Base-by-base conservation (phyloP, 768 basidiomycete species). In the Gloeophyllum trabeum region DNA sequence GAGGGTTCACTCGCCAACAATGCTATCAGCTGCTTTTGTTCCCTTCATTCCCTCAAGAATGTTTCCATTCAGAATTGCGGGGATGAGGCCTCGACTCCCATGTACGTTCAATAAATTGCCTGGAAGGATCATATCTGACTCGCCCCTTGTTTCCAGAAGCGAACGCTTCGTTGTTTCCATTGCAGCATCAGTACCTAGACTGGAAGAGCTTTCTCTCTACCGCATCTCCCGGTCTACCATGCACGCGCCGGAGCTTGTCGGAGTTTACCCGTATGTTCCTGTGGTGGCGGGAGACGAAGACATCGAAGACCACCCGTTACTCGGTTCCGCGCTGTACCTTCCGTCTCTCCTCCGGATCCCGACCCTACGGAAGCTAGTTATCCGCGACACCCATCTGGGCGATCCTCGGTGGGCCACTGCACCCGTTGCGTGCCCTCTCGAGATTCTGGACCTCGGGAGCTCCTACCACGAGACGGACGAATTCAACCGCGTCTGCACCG, bases 351-450 rank as follows among this genome's bases (percentile, higher is more conserved):
- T 86, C 39, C 69, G 70, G 48, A 67, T 86, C 37, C 70, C 78
- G 5, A 65, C 72, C 35, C 73, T 86, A 28, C 68, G 64, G 22
- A 70, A 68, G 48, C 76, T 86, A 48, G 67, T 67, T 34, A 74
- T 86, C 51, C 71, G 70, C 43, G 81, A 83, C 53, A 82, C 80
- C 0, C 82, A 83, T 59, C 69, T 86, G 43, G 81, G 80, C 13
- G 76, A 79, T 55, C 61, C 62, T 38, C 62, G 61, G 25, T 79
- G 77, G 79, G 59, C 65, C n/a, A 61, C 63, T 20, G 67, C 64
- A n/a, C 67, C 68, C 26, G 64, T 73, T 44, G 54, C 57, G 18
- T 77, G 75, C 56, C 63, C 64, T 14, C 63, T 81, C 35, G 61
- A 77, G 48, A 61, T 73, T 30, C 69, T 81, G 39, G 75, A 78